These are phyloP conservation scores for Paecilomyces dactylethromorphus DNA, from an alignment of 2,329 filamentous ascomycete species.

Conservation along the genomic window DNA sequence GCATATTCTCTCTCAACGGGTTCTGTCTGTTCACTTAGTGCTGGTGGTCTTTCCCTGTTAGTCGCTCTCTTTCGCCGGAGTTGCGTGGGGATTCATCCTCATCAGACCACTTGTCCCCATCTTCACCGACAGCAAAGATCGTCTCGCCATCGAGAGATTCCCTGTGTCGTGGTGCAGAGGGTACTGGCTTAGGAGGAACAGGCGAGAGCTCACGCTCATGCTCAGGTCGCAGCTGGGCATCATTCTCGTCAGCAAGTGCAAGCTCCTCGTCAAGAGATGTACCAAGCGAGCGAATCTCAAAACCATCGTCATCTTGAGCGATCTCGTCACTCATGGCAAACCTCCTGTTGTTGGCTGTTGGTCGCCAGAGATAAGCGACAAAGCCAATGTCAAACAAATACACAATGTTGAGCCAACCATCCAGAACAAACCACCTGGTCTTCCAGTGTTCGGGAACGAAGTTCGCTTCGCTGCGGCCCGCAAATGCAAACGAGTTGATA, in stretches of 20 bases:
- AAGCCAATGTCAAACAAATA: slow-evolving; percentile 91
- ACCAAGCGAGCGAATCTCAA: slow-evolving; percentile 90
- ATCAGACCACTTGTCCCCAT: slow-evolving; percentile 79
- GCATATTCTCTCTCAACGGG: background rate
- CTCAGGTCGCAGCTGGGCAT: slow-evolving; percentile 20
- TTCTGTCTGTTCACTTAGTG: background rate
- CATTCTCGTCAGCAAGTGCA: slow-evolving; percentile 32
- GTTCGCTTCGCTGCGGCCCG: slow-evolving; percentile 73
- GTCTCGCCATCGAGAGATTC: slow-evolving; percentile 80
- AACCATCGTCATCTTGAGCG: slow-evolving; percentile 96
- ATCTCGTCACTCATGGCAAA: slow-evolving; percentile 99
- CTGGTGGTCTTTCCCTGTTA: slow-evolving; percentile 42
- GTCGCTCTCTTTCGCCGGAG: slow-evolving; percentile 45
- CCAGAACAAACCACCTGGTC: slow-evolving; percentile 91
- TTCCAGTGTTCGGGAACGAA: slow-evolving; percentile 98
- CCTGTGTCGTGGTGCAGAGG: slow-evolving; percentile 45
- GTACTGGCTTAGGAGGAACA: slow-evolving; percentile 44
- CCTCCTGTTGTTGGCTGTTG: slow-evolving; percentile 90
- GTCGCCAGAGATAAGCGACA: slow-evolving; percentile 92
- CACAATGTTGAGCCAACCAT: slow-evolving; percentile 95
- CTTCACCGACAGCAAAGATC: slow-evolving; percentile 86
- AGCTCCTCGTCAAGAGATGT: slow-evolving; percentile 64
- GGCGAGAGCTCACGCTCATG: slow-evolving; percentile 31
- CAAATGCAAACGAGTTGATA: slow-evolving; percentile 93
- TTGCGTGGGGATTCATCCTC: slow-evolving; percentile 50